A percentile compares a stretch with the other conserved stretches of the same genome.
phyloP scores from a whole-genome alignment of 768 basidiomycete genomes.

The Collybia sp. region DNA sequence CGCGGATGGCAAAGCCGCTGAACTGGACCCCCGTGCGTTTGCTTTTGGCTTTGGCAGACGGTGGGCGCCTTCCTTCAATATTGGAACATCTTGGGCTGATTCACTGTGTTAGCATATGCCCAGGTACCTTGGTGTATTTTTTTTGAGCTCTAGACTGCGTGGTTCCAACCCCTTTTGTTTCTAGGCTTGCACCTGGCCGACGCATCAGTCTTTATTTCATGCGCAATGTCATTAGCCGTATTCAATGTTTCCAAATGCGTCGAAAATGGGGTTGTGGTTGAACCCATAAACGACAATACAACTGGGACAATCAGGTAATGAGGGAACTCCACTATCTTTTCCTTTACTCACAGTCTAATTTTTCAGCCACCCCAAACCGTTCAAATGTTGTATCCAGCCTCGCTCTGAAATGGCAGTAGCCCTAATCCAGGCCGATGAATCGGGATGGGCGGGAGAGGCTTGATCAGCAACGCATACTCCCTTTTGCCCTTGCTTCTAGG shows the following conservation, averaged over 20 bases:
- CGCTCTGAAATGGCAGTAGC: slow-evolving; percentile 52
- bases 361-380: slow-evolving; percentile 56
- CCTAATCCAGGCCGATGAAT: slow-evolving; percentile 44
- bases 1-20: slow-evolving; percentile 33
- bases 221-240: slow-evolving; percentile 47
- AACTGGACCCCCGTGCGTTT: slow-evolving; percentile 52
- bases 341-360: slow-evolving; percentile 4
- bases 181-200: slow-evolving; percentile 51
- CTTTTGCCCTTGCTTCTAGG: too few relatives aligned
- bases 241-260: slow-evolving; percentile 45
- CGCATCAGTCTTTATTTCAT: slow-evolving; percentile 46
- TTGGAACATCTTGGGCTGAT: slow-evolving; percentile 4
- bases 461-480: too few relatives aligned
- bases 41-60: slow-evolving; percentile 74
- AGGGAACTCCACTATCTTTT: not conserved
- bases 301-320: slow-evolving; percentile 60
- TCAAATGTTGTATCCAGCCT: slow-evolving; percentile 56
- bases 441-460: not conserved
- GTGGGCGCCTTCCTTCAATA: slow-evolving; percentile 21
- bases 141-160: slow-evolving; percentile 1
- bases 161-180: slow-evolving; percentile 4
- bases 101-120: slow-evolving; percentile 33
- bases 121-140: slow-evolving; percentile 27
- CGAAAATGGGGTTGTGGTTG: slow-evolving; percentile 39
- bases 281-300: slow-evolving; percentile 52